A percentile compares a stretch with the other conserved stretches of the same genome.
These are phyloP conservation scores for Jatropha multifida DNA, from an alignment of 441 rosid genomes.

Conservation along the genomic window DNA sequence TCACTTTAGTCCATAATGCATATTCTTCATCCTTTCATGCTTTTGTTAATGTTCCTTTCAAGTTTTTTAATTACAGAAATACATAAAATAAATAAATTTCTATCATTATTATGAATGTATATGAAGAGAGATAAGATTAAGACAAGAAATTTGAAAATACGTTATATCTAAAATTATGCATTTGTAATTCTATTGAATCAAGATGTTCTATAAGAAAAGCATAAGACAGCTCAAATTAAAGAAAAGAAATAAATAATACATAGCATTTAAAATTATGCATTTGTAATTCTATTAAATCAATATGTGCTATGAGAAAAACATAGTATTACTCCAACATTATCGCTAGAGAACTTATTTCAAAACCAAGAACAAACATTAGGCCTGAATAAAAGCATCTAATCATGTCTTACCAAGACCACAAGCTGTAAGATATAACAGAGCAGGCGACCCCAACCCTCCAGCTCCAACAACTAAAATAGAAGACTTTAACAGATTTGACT, in stretches of 20 bases:
- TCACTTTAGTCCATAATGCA: too few species aligned
- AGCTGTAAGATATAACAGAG: conserved; percentile 85
- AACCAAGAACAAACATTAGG: not conserved
- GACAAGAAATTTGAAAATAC: not conserved
- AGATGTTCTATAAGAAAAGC: not conserved
- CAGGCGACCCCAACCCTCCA: conserved; percentile 96
- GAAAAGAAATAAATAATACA: too few species aligned
- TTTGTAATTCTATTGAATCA: not conserved
- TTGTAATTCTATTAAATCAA: too few species aligned
- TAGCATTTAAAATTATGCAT: too few species aligned
- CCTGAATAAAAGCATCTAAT: not conserved
- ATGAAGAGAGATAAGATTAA: not conserved
- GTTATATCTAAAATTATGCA: not conserved
- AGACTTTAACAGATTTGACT: conserved; percentile 75
- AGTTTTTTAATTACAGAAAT: too few species aligned
- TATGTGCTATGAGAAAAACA: not conserved
- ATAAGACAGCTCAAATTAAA: too few species aligned
- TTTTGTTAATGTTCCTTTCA: too few species aligned
- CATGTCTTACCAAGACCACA: conserved; percentile 73
- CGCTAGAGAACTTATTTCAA: too few species aligned
- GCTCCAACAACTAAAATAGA: conserved; percentile 91
- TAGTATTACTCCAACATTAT: not conserved
- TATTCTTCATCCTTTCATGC: too few species aligned
- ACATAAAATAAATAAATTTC: too few species aligned
- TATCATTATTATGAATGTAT: too few species aligned